These are phyloP conservation scores for Tulasnella sp. DNA, from an alignment of 768 basidiomycete species.

Conservation along the genomic window DNA sequence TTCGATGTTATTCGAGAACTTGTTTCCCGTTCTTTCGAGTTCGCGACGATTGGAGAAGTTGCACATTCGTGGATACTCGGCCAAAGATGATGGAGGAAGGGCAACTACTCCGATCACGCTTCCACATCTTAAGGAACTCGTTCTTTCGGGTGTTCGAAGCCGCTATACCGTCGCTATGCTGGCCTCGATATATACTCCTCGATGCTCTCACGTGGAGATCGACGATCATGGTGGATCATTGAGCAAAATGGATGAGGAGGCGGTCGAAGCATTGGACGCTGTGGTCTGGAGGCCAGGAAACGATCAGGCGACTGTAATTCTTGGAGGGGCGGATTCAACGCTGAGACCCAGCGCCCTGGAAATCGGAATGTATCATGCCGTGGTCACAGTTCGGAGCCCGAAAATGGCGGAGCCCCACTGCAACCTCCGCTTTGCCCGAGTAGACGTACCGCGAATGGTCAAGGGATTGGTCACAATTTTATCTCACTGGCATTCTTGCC, in stretches of 20 bases:
- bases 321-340: not conserved
- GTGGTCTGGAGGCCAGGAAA: not conserved
- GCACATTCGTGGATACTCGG: not conserved
- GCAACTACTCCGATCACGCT: not conserved
- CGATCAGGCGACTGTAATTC: not conserved
- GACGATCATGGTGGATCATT: not conserved
- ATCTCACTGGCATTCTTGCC: not conserved
- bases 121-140: not conserved
- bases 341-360: not conserved
- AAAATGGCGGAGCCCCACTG: not conserved
- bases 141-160: not conserved
- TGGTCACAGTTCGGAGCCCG: not conserved
- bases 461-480: not conserved
- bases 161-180: not conserved
- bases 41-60: not conserved
- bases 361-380: not conserved
- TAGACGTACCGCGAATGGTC: not conserved
- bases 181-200: not conserved
- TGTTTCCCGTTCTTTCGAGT: not conserved
- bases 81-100: not conserved
- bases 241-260: not conserved
- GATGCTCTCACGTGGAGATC: not conserved
- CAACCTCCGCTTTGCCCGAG: not conserved
- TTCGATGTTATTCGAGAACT: not conserved
- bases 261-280: not conserved